Base-by-base conservation (phyloP, 2,329 filamentous ascomycete genomes). In the Diplodia scrobiculata region DNA sequence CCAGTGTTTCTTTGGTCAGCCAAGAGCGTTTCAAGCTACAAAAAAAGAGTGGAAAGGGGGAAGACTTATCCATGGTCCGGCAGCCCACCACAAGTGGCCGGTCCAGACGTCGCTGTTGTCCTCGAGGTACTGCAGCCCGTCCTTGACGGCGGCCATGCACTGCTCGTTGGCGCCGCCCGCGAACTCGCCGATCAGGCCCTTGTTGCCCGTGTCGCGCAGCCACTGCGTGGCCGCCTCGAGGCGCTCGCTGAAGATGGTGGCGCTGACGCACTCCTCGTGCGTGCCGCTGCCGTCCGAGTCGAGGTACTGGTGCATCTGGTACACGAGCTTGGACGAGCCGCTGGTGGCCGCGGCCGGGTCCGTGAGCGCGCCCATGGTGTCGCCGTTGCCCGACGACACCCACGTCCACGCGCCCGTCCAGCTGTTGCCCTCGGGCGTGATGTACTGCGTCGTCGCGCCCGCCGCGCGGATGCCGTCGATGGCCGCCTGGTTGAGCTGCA, bases 221-320 rank as follows among this genome's bases (percentile, higher is more conserved):
- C 84, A 87, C 53, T 78, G 70, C 0, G 84, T 86, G 0, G 84
- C 84, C 11, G 74, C 78, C 21, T 76, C 68, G 19, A 87, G 74
- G 4, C 84, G 78, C 69, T 86, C 81, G 27, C 75, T 73, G 63
- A 84, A 83, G 68, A 86, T 84, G n/a, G 84, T 86, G 5, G 74
- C 68, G 67, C 73, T 80, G 17, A 85, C 83, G 71, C 85, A 87
- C 32, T 76, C 75, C 2, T 75, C 76, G 2, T 76, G 77, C 0
- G 84, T 86, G 9, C 84, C 84, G 1, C 80, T 83, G 63, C 83
- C 81, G 67, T 86, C 84, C 0, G 75, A 77, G 75, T 87, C 84
- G 45, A 87, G 84, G 71, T 87, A 87, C 75, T 87, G 84, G 72
- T 87, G 84, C 84, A 87, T 86, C 71, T 87, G 83, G 74, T 84